Conservation (phyloP, 306 rosid genomes). For the Inga laurina region DNA sequence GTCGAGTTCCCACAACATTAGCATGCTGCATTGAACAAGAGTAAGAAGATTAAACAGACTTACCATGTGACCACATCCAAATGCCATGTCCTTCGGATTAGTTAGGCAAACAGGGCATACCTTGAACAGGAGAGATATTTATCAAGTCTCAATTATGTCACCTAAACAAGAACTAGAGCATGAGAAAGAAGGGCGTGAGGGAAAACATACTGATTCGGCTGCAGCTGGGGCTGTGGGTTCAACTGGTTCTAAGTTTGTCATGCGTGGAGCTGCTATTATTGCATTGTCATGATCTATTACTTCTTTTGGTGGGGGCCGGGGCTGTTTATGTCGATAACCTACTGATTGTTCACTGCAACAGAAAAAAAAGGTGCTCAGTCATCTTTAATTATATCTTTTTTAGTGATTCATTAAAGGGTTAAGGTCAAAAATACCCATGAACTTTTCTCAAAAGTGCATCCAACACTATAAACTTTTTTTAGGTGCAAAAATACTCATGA, state of each 20-base stretch:
- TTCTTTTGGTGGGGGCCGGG: constrained; percentile 81
- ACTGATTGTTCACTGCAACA: constrained; percentile 50
- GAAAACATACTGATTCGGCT: constrained; percentile 59
- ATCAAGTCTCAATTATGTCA: constrained; percentile 34
- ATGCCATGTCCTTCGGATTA: constrained; percentile 96
- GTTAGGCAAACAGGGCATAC: constrained; percentile 89
- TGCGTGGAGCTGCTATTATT: constrained; percentile 35
- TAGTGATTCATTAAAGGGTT: constrained; percentile 1
- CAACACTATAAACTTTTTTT: too few species aligned
- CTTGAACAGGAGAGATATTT: constrained; percentile 42
- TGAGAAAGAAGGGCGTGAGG: constrained; percentile 10
- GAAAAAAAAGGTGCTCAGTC: constrained; percentile 20
- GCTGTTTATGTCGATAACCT: constrained; percentile 45
- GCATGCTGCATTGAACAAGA: neutral
- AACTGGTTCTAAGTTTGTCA: constrained; percentile 32
- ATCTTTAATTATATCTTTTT: constrained; percentile 7
- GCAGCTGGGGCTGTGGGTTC: constrained; percentile 51
- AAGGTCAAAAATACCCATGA: too few species aligned
- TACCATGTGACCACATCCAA: constrained; percentile 95
- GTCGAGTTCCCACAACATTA: constrained; percentile 3
- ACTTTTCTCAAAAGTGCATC: too few species aligned
- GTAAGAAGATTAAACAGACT: constrained; percentile 35
- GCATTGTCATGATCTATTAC: constrained; percentile 74
- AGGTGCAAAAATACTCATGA: too few species aligned
- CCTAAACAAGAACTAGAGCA: constrained; percentile 22